These are phyloP conservation scores for Gliomastix tumulicola DNA, from an alignment of 2,329 filamentous ascomycete genomes.

Conservation along the genomic window DNA sequence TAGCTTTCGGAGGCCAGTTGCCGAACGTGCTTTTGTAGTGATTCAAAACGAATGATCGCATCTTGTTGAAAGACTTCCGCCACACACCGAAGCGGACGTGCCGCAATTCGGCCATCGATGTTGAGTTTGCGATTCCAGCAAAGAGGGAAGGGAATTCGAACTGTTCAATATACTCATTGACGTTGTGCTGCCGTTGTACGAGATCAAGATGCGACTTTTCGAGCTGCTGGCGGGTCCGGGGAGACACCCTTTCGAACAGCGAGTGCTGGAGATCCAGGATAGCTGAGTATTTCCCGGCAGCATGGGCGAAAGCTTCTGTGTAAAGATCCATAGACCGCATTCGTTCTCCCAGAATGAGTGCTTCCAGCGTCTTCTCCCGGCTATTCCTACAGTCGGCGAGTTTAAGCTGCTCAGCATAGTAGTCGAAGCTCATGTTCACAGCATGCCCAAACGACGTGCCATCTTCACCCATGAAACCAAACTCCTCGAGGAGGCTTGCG, in stretches of 20 bases:
- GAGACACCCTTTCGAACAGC: conserved; percentile 63
- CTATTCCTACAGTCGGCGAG: conserved; percentile 76
- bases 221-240: conserved; percentile 68
- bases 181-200: conserved; percentile 60
- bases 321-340: conserved; percentile 80
- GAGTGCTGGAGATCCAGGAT: conserved; percentile 60
- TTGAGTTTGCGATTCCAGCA: conserved; percentile 79
- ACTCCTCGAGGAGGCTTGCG: conserved; percentile 45
- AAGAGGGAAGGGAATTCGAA: conserved; percentile 93
- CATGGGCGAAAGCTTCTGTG: conserved; percentile 87
- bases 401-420: conserved; percentile 69
- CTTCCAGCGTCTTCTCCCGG: conserved; percentile 83
- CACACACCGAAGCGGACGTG: conserved; percentile 78
- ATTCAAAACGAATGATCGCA: conserved; percentile 64
- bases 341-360: conserved; percentile 78
- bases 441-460: conserved; percentile 52
- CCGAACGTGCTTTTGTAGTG: conserved; percentile 57
- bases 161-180: conserved; percentile 68
- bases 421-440: conserved; percentile 59
- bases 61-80: conserved; percentile 66
- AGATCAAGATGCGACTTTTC: conserved; percentile 79
- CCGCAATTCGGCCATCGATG: conserved; percentile 68
- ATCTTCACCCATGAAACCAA: conserved; percentile 49
- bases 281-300: conserved; percentile 76
- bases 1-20: conserved; percentile 85